A percentile compares a stretch with the other conserved stretches of the same genome.
These are phyloP conservation scores for Smallanthus sonchifolius DNA, from an alignment of 129 eudicot species.

Conservation along the genomic window DNA sequence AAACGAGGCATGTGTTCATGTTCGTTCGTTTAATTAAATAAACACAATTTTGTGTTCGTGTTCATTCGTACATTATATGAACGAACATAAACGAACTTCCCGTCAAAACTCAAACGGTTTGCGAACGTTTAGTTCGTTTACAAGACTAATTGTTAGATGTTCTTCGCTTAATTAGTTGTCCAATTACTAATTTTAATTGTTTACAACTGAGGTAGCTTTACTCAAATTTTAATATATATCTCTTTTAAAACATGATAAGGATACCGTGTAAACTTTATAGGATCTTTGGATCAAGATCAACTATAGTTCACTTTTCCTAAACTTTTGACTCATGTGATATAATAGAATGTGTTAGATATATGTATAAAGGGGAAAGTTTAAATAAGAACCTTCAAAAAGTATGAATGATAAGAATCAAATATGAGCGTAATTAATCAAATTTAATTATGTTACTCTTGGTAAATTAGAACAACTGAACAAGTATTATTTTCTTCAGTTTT, in stretches of 20 bases:
- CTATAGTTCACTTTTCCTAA: background rate
- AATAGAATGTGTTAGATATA: background rate
- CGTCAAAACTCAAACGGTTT: no score
- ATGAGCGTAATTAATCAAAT: background rate
- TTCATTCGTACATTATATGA: no score
- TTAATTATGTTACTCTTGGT: background rate
- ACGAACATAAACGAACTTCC: no score
- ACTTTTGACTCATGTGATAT: background rate
- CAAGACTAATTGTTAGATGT: background rate
- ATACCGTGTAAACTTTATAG: background rate
- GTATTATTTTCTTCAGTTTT: no score
- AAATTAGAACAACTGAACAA: no score
- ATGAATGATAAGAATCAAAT: background rate
- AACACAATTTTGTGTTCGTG: no score
- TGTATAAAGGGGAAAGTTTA: background rate
- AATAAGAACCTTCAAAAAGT: background rate
- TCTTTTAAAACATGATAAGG: background rate
- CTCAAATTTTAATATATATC: background rate
- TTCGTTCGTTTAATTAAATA: no score
- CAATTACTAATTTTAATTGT: background rate
- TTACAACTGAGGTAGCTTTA: background rate
- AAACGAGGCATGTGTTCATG: no score
- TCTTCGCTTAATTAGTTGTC: background rate
- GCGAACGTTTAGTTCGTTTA: no score
- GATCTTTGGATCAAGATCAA: background rate